These are phyloP conservation scores for Pilatotrama ljubarskyi DNA, from an alignment of 768 basidiomycete species.

Conservation along the genomic window DNA sequence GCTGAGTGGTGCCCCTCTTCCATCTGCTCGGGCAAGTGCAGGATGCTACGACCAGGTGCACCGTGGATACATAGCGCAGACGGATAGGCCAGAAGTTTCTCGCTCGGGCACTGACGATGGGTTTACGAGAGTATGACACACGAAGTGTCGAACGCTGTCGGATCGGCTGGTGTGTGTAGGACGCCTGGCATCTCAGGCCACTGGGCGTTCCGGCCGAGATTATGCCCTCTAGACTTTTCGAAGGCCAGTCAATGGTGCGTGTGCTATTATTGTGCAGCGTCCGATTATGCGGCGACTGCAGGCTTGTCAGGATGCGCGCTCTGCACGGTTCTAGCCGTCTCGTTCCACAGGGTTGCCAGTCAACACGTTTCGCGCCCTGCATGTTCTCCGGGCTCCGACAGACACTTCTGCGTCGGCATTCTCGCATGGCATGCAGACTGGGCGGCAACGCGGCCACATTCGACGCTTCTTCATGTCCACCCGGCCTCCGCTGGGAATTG, in stretches of 20 bases:
- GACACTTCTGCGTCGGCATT: neutral
- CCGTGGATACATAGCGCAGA: too few species aligned
- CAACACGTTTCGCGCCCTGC: neutral
- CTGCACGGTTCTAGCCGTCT: neutral
- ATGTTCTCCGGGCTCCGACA: neutral
- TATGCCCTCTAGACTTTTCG: too few species aligned
- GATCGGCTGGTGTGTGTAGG: neutral
- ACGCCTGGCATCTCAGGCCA: neutral
- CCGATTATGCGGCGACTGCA: neutral
- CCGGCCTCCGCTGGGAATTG: neutral
- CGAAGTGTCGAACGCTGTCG: neutral
- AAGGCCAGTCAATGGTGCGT: too few species aligned
- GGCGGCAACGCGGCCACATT: neutral
- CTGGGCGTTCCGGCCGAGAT: too few species aligned
- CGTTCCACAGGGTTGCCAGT: neutral
- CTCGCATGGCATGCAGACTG: neutral
- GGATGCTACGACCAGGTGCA: too few species aligned
- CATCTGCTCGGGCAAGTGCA: too few species aligned
- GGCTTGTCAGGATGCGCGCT: neutral
- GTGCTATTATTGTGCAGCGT: too few species aligned
- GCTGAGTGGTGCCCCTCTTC: too few species aligned
- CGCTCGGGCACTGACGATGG: neutral
- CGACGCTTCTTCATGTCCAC: neutral
- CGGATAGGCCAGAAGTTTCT: neutral
- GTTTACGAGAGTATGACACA: slow-evolving; percentile 5